Evolutionary conservation across 495 filamentous ascomycete species (phyloP), one percentile per base, ranked within the genome.

Genomic region (Neurospora sp.): DNA sequence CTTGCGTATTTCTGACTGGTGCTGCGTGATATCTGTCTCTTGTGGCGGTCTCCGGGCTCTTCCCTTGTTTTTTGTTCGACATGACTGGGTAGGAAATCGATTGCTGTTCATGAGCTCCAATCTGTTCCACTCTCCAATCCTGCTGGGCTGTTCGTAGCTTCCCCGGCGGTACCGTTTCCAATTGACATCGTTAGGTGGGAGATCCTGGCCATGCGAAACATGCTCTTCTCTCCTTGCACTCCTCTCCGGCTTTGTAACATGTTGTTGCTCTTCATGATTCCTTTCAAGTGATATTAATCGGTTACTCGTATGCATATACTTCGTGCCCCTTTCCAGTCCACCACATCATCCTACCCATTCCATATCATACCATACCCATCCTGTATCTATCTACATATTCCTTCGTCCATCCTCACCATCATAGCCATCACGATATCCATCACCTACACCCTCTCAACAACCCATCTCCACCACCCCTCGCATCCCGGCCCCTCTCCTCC

Each of bases 401-500:
- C 27, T 27, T 27, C 27, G 27, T 11, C 53, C 9, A 18, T 27
- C 40, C 5, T 27, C 1, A 27, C 27, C 27, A 27, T 27, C 27
- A 27, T 27, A 27, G 38, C 14, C 46, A 71, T 38, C 39, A 12
- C 44, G 20, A 37, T 9, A 12, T 11, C 16, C 4, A 12, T 11
- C 1, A 14, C 3, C 72, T 68, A 79, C 16, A 78, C 59, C 74
- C 80, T 82, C 69, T 80, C 77, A 3, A 81, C 79, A 74, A 98
- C 89, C 96, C 96, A 99, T 73, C 88, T 87, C 86, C 94, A 95
- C 94, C 94, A 98, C 78, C 87, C 90, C 70, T 90, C 87, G 6
- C 93, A 90, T 20, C 89, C 88, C 18, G 89, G 86, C 22, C 87
- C 89, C 70, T 91, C 89, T n/a, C 89, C 91, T 7, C 53, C 53